These are phyloP conservation scores for Tetracladium setigerum DNA, from an alignment of 495 filamentous ascomycete genomes.

Conservation along the genomic window DNA sequence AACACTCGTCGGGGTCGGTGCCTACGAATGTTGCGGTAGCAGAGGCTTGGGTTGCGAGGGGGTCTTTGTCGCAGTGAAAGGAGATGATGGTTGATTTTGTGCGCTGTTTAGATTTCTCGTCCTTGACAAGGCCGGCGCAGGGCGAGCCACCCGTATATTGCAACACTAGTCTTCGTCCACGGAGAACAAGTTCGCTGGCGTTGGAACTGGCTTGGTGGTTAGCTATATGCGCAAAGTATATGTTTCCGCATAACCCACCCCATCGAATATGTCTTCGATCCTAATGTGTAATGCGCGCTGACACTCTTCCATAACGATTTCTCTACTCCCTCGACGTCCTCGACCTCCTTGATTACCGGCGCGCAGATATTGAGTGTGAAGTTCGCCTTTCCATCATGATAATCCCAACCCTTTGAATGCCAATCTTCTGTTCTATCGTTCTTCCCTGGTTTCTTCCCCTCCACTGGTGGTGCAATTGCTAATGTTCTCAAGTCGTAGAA, in stretches of 20 bases:
- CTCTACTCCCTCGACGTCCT: slow-evolving; percentile 63
- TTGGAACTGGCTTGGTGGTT: neutral
- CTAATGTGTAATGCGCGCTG: slow-evolving; percentile 78
- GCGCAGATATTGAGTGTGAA: slow-evolving; percentile 95
- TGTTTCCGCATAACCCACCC: slow-evolving; percentile 47
- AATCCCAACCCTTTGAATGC: slow-evolving; percentile 57
- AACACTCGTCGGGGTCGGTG: slow-evolving; percentile 74
- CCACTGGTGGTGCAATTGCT: slow-evolving; percentile 42
- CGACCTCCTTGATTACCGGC: slow-evolving; percentile 68
- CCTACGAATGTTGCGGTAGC: slow-evolving; percentile 74
- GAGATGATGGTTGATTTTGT: slow-evolving; percentile 86
- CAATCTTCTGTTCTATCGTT: slow-evolving; percentile 44
- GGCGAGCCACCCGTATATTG: slow-evolving; percentile 89
- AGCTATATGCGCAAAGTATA: neutral
- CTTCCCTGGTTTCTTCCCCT: slow-evolving; percentile 44
- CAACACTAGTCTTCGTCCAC: slow-evolving; percentile 84
- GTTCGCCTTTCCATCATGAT: slow-evolving; percentile 68
- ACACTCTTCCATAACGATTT: slow-evolving; percentile 65
- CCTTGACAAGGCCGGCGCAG: slow-evolving; percentile 45
- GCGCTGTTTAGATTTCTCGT: slow-evolving; percentile 30
- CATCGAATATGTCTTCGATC: slow-evolving; percentile 72
- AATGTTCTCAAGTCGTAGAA: slow-evolving; percentile 89
- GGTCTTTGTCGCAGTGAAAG: slow-evolving; percentile 84
- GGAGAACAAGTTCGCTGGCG: slow-evolving; percentile 36
- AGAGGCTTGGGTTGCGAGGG: slow-evolving; percentile 34